A percentile compares a stretch with the other conserved stretches of the same genome.
Evolutionary conservation across 1,284 basidiomycete species (phyloP).

Genomic region (Leccinum huronense): DNA sequence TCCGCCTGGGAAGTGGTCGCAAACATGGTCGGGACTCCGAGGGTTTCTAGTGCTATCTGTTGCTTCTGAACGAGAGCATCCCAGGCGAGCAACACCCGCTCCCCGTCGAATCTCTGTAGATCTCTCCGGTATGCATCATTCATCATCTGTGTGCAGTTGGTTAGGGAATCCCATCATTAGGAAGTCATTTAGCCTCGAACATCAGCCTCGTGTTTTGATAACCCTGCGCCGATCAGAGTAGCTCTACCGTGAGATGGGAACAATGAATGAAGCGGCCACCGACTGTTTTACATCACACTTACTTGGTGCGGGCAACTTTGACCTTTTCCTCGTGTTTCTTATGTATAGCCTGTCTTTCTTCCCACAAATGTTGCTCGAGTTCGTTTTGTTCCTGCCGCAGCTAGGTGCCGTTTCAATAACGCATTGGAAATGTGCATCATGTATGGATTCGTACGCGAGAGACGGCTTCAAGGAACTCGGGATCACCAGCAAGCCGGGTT

Average conservation of each 20-base stretch:
- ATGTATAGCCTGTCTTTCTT: conserved; percentile 58
- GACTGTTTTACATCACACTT: conserved; percentile 25
- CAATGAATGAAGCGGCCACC: conserved; percentile 7
- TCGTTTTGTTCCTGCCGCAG: conserved; percentile 65
- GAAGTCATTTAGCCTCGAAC: conserved; percentile 40
- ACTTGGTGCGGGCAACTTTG: conserved; percentile 64
- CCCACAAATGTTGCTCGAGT: conserved; percentile 63
- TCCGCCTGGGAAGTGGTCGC: conserved; percentile 46
- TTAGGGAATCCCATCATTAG: conserved; percentile 13
- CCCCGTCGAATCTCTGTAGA: conserved; percentile 60
- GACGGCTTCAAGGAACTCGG: conserved; percentile 46
- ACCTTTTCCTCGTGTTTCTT: conserved; percentile 67
- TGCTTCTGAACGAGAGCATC: conserved; percentile 68
- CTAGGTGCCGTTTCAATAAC: conserved; percentile 23
- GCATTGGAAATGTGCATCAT: conserved; percentile 2
- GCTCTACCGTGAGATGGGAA: conserved; percentile 37
- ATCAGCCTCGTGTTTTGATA: conserved; percentile 69
- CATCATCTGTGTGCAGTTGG: conserved; percentile 48
- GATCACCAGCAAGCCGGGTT: conserved; percentile 52
- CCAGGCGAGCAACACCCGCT: conserved; percentile 68
- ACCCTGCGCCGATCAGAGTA: conserved; percentile 55
- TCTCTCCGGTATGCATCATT: conserved; percentile 61
- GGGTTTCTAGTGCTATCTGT: conserved; percentile 56
- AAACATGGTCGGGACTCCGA: conserved; percentile 71
- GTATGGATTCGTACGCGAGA: conserved; percentile 43